phyloP scores from a whole-genome alignment of 176 grass and related monocot species.

The Eragrostis curvula region DNA sequence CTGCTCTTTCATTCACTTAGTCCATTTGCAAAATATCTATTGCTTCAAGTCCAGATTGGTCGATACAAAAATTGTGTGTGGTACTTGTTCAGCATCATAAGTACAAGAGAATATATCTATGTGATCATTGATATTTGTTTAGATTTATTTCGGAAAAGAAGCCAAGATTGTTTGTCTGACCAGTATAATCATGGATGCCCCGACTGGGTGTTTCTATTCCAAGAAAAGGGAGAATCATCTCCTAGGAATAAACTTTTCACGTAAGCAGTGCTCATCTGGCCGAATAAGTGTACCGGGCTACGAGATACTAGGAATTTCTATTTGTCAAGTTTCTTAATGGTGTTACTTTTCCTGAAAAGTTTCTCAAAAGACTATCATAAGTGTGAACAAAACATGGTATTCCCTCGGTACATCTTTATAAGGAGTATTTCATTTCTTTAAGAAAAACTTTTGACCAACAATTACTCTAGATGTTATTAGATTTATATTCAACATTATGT shows the following conservation, averaged over 20 bases:
- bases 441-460: no score
- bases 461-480: no score
- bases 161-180: conserved; percentile 25
- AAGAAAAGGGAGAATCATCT: background rate
- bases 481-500: no score
- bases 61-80: background rate
- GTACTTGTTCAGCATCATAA: background rate
- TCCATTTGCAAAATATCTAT: background rate
- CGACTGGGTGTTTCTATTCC: background rate
- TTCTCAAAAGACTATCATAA: no score
- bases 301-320: no score
- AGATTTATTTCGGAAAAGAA: background rate
- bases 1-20: background rate
- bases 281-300: background rate
- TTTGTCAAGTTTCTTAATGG: no score
- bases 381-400: no score
- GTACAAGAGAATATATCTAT: background rate
- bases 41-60: conserved; percentile 14
- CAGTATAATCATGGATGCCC: conserved; percentile 15
- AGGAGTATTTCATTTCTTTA: no score
- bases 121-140: background rate
- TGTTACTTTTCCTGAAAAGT: no score
- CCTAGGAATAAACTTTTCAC: conserved; percentile 8
- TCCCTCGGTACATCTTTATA: no score
- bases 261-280: background rate